Conservation (phyloP, 2,329 filamentous ascomycete genomes). For the Calycina herbarum region DNA sequence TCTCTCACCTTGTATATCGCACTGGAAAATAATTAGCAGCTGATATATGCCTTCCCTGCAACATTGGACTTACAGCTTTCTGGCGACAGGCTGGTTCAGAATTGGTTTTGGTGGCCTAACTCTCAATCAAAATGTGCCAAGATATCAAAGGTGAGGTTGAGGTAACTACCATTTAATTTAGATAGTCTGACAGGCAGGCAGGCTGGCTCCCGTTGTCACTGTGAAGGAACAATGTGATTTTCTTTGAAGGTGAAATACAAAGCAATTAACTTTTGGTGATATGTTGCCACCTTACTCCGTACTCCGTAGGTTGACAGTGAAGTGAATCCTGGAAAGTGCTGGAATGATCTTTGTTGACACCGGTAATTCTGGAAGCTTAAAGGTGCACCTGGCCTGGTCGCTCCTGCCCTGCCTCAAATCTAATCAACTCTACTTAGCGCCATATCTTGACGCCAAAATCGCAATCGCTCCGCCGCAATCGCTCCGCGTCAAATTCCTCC, state of each 20-base stretch:
- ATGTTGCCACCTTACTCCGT: no score
- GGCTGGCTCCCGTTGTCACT: not conserved
- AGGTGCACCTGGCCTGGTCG: no score
- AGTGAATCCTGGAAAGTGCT: no score
- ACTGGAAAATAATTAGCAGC: constrained; percentile 50
- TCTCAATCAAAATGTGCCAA: not conserved
- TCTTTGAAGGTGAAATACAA: no score
- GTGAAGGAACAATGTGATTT: no score
- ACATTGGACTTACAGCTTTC: constrained; percentile 63
- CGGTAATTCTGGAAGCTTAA: no score
- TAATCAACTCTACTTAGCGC: constrained; percentile 8
- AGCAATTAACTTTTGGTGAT: no score
- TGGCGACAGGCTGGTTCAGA: constrained; percentile 78
- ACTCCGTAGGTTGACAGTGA: no score
- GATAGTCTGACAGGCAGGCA: not conserved
- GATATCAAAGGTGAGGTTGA: constrained; percentile 3
- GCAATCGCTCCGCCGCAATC: constrained; percentile 7
- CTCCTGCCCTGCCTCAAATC: no score
- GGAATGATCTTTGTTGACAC: no score
- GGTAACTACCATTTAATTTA: not conserved
- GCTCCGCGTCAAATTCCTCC: constrained; percentile 12
- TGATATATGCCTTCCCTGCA: not conserved
- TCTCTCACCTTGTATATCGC: constrained; percentile 79
- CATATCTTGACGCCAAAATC: not conserved
- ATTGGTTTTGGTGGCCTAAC: not conserved